These are phyloP conservation scores for Alnus rubra DNA, from an alignment of 306 rosid genomes.

Conservation along the genomic window DNA sequence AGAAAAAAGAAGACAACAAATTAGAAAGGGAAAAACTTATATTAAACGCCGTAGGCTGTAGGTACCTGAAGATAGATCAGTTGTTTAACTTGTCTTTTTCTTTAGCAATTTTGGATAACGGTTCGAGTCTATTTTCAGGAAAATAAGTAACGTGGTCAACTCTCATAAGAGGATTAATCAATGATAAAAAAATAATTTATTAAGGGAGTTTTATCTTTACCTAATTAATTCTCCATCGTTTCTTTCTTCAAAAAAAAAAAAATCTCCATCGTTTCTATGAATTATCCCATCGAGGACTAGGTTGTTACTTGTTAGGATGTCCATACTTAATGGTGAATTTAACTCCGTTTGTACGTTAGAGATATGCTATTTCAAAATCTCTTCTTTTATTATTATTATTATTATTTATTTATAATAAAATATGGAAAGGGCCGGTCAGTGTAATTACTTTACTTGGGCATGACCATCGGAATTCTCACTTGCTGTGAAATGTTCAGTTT, in stretches of 20 bases:
- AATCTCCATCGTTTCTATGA: slow-evolving; percentile 7
- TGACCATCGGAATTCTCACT: too few species aligned
- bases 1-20: not conserved
- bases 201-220: slow-evolving; percentile 6
- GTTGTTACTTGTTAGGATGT: not conserved
- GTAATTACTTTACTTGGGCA: too few species aligned
- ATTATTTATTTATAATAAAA: too few species aligned
- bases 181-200: not conserved
- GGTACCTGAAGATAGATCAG: slow-evolving; percentile 17
- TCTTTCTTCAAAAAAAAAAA: too few species aligned
- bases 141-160: slow-evolving; percentile 44
- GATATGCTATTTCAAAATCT: too few species aligned
- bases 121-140: slow-evolving; percentile 11
- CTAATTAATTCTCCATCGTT: slow-evolving; percentile 16
- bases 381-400: too few species aligned
- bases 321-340: not conserved
- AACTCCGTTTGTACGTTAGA: too few species aligned
- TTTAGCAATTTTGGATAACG: not conserved
- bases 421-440: too few species aligned
- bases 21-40: not conserved
- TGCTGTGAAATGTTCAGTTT: too few species aligned
- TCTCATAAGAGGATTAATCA: slow-evolving; percentile 27
- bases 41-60: too few species aligned
- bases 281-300: not conserved
- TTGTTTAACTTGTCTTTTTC: slow-evolving; percentile 19